Conservation (phyloP, 768 basidiomycete species). For the Tephrocybe sp. region DNA sequence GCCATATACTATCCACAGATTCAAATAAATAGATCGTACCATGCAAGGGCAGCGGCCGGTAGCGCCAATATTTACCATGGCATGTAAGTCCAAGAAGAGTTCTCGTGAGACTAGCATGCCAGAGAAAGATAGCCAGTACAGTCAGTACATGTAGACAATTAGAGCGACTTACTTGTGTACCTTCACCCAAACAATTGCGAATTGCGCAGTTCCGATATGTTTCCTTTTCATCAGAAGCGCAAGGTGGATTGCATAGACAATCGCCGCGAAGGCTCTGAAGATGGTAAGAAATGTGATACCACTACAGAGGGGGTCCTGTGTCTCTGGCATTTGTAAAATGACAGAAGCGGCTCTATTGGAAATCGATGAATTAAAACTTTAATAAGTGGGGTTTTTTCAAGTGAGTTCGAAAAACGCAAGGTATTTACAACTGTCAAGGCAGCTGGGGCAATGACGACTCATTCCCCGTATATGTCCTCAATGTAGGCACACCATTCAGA, state of each 20-base stretch:
- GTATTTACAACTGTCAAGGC: constrained; percentile 5
- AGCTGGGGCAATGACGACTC: background rate
- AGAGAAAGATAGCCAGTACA: too few relatives aligned
- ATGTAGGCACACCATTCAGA: background rate
- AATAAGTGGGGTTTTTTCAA: too few relatives aligned
- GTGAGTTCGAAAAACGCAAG: too few relatives aligned
- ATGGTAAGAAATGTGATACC: constrained; percentile 4
- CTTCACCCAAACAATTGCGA: constrained; percentile 3
- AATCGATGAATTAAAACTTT: too few relatives aligned
- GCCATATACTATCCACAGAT: background rate
- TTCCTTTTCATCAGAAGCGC: background rate
- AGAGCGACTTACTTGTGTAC: too few relatives aligned
- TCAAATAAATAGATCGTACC: background rate
- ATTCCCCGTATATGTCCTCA: constrained; percentile 4
- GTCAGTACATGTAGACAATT: too few relatives aligned
- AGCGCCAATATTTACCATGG: constrained; percentile 5
- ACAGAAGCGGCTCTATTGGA: constrained; percentile 1
- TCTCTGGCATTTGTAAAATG: constrained; percentile 2
- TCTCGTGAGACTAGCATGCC: too few relatives aligned
- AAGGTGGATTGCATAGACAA: background rate
- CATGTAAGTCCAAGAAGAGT: too few relatives aligned
- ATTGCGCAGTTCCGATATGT: background rate
- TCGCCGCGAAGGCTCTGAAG: background rate
- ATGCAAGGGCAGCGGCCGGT: constrained; percentile 2
- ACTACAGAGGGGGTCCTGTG: background rate